Evolutionary conservation across 179 eudicot genomes (phyloP), one percentile per base, ranked within the genome.

Genomic region (Carnegiea gigantea): DNA sequence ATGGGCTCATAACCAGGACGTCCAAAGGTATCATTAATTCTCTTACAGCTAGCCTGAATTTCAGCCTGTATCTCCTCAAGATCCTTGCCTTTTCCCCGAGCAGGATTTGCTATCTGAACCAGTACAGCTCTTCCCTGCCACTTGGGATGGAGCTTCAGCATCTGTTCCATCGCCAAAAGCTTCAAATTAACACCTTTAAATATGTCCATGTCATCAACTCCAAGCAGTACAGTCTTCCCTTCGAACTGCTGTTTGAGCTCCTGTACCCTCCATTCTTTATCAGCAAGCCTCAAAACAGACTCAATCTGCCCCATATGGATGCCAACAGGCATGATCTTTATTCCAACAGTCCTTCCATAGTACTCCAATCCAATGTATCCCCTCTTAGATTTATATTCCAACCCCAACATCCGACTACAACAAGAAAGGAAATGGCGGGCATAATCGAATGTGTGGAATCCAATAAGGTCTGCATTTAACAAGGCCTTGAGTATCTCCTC

Each of bases 21-120:
- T 38, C 93, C 82, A 84, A 83, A 93, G 13, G 82, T 79, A 76
- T 85, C 79, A 83, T 94, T 94, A 28, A 94, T 94, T 78, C 92
- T 88, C 54, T 84, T 82, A 65, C 89, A 89, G 33, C 93, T 91
- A 11, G 90, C 86, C 76, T 86, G 83, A 49, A 93, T 91, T 88
- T 94, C 98, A 71, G 90, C 84, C 71, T 89, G 89, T 43, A 94
- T 89, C 80, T 94, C 98, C 79, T 92, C 88, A 4, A 93, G 92
- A 86, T 91, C 97, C 84, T 83, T 91, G 77, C 98, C 98, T 80
- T 90, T 89, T 73, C 94, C 97, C 83, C 98, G 87, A 1, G 98
- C 95, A 73, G 98, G 98, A 76, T 93, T 93, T 54, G 94, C 92
- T 73, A 94, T 91, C 82, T 94, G 98, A 77, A 94, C 88, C 87